phyloP scores from a whole-genome alignment of 345 rosid genomes.

The Eucalyptus sideroxylon region DNA sequence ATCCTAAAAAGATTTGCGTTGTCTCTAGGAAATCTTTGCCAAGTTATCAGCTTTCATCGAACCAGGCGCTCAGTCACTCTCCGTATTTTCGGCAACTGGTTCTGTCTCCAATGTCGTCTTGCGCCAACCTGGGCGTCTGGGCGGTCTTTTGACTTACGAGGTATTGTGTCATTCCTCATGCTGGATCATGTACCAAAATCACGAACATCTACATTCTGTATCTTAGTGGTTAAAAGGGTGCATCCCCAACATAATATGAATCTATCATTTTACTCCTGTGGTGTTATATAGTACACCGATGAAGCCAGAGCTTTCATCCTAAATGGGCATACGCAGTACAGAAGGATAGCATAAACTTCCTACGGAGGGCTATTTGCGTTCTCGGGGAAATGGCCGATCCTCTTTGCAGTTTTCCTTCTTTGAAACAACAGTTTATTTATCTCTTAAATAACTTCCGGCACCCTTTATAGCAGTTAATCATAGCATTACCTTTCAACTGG shows the following conservation, averaged over 20 bases:
- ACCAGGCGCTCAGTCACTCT: background rate
- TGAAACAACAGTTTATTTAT: background rate
- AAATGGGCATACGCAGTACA: background rate
- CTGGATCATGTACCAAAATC: background rate
- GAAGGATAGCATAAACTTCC: background rate
- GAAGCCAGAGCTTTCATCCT: background rate
- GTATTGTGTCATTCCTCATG: background rate
- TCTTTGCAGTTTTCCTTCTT: background rate
- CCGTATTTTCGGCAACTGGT: slow-evolving; percentile 23
- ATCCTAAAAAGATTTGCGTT: background rate
- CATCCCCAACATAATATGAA: background rate
- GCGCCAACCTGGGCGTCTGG: background rate
- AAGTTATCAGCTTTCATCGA: background rate
- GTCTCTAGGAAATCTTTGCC: slow-evolving; percentile 6
- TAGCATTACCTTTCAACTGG: background rate
- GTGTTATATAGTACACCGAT: background rate
- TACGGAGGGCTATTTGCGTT: background rate
- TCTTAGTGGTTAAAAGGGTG: background rate
- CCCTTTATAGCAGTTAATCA: background rate
- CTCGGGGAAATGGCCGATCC: background rate
- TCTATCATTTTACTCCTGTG: background rate
- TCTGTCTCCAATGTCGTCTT: slow-evolving; percentile 7
- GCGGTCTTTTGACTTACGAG: slow-evolving; percentile 6
- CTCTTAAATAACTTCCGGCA: background rate
- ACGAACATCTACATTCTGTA: background rate